Evolutionary conservation across 2,329 filamentous ascomycete species (phyloP).

Genomic region (Chalara sp.): DNA sequence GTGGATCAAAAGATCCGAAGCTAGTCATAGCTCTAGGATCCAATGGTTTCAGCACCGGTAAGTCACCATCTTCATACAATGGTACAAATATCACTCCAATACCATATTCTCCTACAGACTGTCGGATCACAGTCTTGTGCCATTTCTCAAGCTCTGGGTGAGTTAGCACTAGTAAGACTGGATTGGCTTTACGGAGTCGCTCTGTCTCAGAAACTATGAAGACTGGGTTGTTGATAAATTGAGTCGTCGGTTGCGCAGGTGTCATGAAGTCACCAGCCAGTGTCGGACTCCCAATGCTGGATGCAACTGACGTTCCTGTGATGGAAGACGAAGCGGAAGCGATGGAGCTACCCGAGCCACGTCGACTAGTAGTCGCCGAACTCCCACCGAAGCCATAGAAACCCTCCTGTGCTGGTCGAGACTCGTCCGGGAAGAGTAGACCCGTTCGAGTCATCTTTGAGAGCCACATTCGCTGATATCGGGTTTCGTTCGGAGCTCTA

Average conservation of each 20-base stretch:
- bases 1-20: constrained; percentile 11
- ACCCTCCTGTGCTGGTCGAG: constrained; percentile 22
- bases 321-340: constrained; percentile 5
- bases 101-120: constrained; percentile 21
- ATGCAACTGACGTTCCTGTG: not conserved
- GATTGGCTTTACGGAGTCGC: constrained; percentile 16
- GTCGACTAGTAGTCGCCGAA: constrained; percentile 21
- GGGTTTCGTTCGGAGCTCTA: not conserved
- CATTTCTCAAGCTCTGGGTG: constrained; percentile 26
- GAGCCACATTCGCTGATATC: constrained; percentile 29
- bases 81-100: constrained; percentile 28
- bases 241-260: not conserved
- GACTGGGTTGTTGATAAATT: constrained; percentile 8
- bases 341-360: constrained; percentile 20
- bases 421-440: constrained; percentile 27
- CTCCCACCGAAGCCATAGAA: constrained; percentile 27
- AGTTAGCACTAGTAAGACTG: constrained; percentile 25
- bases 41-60: constrained; percentile 21
- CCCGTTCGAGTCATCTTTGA: constrained; percentile 27
- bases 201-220: constrained; percentile 17
- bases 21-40: constrained; percentile 22
- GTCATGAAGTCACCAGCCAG: not conserved
- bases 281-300: not conserved
- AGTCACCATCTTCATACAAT: constrained; percentile 19
- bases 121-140: constrained; percentile 23